Base-by-base conservation (phyloP, 352 stramenopile genomes). In the Phytophthora pistaciae region DNA sequence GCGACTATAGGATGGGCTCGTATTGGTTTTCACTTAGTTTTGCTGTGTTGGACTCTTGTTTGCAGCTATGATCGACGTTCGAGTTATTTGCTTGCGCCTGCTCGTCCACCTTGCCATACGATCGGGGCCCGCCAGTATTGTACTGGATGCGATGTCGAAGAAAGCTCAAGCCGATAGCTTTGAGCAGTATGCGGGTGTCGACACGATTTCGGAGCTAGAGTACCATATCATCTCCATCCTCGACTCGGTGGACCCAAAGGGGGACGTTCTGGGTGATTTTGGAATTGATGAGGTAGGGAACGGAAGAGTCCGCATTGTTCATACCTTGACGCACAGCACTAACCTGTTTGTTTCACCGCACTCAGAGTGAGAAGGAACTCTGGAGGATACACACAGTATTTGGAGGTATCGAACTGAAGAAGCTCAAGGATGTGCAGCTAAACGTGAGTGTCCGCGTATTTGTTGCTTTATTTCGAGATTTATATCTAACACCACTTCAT, bases 191-290 rank as follows among this genome's bases (percentile, higher is more conserved):
- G 21, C 57, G 40, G 74, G 61, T 2, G 70, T 87, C n/a, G 84
- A 92, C 57, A 66, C 74, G 1, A 87, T 83, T 31, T 75, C 74
- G 0, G 84, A 92, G 33, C 72, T 91, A 3, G 81, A 91, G 44
- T 68, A 75, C 21, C 74, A 91, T 50, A 33, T 90, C 23, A 82
- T 73, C 40, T 65, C 75, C 21, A 79, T 92, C 52, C 38, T 76
- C 13, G 60, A 75, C 2, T 66, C 70, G 5, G 42, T 90, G 7
- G 49, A 80, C 36, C 56, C 68, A 10, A 70, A 66, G 6, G 57
- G 71, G 23, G 38, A 74, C 3, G 29, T 71, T 25, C 49, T 75
- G 18, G 54, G 53, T 11, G 71, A 76, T 29, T 64, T 77, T 56
- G 49, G 58, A 16, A 56, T 72, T 10, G 75, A 88, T 9, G 78